Conservation (phyloP, 108 stramenopile genomes). For the Stephanodiscus minutulus region DNA sequence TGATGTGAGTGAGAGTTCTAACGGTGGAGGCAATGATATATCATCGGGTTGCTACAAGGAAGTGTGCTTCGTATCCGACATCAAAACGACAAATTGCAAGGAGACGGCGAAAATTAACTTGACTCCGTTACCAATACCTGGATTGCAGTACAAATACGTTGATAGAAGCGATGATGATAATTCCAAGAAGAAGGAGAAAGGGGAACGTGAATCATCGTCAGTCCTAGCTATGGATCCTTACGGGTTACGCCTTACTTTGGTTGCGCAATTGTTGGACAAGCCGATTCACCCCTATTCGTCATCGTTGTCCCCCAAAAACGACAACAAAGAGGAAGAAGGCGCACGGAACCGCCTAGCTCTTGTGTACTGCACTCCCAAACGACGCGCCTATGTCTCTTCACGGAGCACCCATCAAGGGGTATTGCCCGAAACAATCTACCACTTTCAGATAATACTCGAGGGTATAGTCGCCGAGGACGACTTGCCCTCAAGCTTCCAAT, state of each 20-base stretch:
- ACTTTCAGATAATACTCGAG: constrained; percentile 46
- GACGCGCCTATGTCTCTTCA: constrained; percentile 33
- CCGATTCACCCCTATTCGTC: constrained; percentile 18
- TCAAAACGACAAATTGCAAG: constrained; percentile 19
- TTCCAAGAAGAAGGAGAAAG: not conserved
- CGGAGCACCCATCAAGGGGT: constrained; percentile 30
- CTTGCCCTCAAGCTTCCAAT: constrained; percentile 35
- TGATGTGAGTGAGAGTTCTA: constrained; percentile 7
- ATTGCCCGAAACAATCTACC: constrained; percentile 46
- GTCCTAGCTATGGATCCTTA: constrained; percentile 36
- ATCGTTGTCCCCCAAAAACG: not conserved
- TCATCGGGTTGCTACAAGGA: constrained; percentile 30
- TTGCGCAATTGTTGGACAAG: constrained; percentile 40
- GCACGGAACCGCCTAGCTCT: constrained; percentile 29
- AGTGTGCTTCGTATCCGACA: constrained; percentile 41
- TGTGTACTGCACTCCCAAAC: constrained; percentile 46
- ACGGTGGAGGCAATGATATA: not conserved
- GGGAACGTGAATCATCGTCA: constrained; percentile 20
- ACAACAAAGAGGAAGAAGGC: constrained; percentile 9
- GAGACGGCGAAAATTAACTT: constrained; percentile 18
- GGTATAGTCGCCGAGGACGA: constrained; percentile 37
- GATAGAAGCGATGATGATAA: constrained; percentile 13
- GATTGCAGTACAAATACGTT: constrained; percentile 46
- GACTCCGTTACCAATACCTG: constrained; percentile 46
- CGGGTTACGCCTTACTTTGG: constrained; percentile 29